A percentile compares a stretch with the other conserved stretches of the same genome.
phyloP scores from a whole-genome alignment of 345 rosid genomes.

The Alliaria petiolata region DNA sequence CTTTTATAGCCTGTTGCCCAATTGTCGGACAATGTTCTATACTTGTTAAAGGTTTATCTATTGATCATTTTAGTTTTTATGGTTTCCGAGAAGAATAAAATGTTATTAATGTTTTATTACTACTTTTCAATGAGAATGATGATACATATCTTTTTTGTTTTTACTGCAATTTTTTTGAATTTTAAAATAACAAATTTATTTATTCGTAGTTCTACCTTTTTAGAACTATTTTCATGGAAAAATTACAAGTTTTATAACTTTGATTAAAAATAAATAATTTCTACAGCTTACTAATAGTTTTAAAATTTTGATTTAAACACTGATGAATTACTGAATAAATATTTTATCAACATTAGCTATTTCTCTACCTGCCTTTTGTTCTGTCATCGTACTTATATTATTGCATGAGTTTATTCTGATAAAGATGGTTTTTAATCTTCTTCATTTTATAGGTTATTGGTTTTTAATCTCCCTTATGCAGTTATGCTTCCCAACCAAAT shows the following conservation, averaged over 20 bases:
- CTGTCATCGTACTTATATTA: background rate
- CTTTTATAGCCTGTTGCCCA: constrained; percentile 22
- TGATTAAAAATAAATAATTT: too few relatives aligned
- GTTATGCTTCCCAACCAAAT: constrained; percentile 2
- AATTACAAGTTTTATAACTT: too few relatives aligned
- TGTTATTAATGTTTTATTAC: background rate
- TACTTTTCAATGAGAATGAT: background rate
- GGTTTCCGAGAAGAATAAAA: background rate
- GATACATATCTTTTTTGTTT: background rate
- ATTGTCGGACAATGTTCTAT: constrained; percentile 17
- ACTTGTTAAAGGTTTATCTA: background rate
- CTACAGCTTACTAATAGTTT: background rate
- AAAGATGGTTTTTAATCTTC: background rate
- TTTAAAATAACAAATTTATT: background rate
- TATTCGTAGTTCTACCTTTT: background rate
- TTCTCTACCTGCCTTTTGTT: background rate
- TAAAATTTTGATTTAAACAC: background rate
- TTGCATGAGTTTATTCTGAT: background rate
- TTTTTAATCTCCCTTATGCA: background rate
- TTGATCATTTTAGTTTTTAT: background rate
- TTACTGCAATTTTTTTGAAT: too few relatives aligned
- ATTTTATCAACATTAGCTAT: background rate
- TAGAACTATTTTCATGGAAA: background rate
- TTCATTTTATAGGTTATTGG: too few relatives aligned
- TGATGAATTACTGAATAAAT: background rate